These are phyloP conservation scores for Lactarius sanguifluus DNA, from an alignment of 768 basidiomycete genomes.

Conservation along the genomic window DNA sequence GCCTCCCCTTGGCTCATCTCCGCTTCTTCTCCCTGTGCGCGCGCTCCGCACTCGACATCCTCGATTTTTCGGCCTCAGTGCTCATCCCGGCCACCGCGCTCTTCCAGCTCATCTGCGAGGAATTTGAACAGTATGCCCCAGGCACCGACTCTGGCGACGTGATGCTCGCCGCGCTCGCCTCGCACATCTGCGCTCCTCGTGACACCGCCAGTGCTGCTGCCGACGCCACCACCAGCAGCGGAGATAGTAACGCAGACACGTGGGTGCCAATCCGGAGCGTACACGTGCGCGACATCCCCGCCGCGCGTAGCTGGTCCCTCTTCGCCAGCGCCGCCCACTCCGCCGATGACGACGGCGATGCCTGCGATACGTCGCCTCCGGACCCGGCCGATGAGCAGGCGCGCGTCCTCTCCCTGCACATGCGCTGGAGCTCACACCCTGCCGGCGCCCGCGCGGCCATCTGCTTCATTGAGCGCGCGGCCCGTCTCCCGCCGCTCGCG, in stretches of 20 bases:
- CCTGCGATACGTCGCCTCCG: slow-evolving; percentile 9
- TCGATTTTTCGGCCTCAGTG: slow-evolving; percentile 18
- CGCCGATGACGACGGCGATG: background rate
- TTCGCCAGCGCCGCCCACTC: slow-evolving; percentile 20
- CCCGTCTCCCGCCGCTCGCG: slow-evolving; percentile 22
- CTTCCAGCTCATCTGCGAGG: slow-evolving; percentile 27
- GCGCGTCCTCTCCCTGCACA: slow-evolving; percentile 22
- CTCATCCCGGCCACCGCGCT: slow-evolving; percentile 20
- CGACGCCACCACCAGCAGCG: background rate
- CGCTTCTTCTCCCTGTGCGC: slow-evolving; percentile 26
- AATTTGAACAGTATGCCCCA: slow-evolving; percentile 17
- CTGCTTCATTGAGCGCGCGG: slow-evolving; percentile 17
- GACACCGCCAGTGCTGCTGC: background rate
- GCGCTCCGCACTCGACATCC: slow-evolving; percentile 25
- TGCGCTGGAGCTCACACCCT: slow-evolving; percentile 22
- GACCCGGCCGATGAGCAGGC: slow-evolving; percentile 21
- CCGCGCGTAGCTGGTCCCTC: slow-evolving; percentile 23
- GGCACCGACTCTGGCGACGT: slow-evolving; percentile 20
- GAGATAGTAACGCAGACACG: background rate
- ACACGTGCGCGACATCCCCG: slow-evolving; percentile 25
- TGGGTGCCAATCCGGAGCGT: slow-evolving; percentile 18
- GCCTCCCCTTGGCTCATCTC: slow-evolving; percentile 13
- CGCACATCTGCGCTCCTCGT: slow-evolving; percentile 17
- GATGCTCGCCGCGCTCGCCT: slow-evolving; percentile 26
- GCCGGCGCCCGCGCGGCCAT: slow-evolving; percentile 14